Evolutionary conservation across 805 yeast species (phyloP).

Genomic region (Maudiozyma saulgeensis): DNA sequence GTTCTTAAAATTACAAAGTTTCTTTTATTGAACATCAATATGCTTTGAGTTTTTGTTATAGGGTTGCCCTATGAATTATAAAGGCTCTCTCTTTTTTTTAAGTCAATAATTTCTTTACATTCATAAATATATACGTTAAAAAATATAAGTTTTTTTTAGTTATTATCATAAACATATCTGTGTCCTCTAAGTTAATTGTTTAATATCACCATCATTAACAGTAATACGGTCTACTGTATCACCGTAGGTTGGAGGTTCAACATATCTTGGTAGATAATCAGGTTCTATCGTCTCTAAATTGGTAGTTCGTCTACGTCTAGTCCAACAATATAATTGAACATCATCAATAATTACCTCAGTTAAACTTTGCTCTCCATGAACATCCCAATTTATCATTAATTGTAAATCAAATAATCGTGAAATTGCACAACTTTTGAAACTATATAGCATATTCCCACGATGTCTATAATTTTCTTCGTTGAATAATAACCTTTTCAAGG

Average conservation of each 20-base stretch:
- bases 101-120: no score
- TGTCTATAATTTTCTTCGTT: constrained; percentile 27
- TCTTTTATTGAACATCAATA: no score
- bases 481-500: constrained; percentile 16
- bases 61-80: no score
- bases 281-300: background rate
- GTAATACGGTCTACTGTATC: constrained; percentile 6
- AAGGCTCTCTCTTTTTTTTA: no score
- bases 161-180: background rate
- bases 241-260: constrained; percentile 21
- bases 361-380: constrained; percentile 13
- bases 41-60: no score
- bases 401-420: constrained; percentile 22
- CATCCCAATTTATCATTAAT: constrained; percentile 21
- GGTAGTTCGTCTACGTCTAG: background rate
- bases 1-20: no score
- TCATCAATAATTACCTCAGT: constrained; percentile 19
- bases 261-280: constrained; percentile 20
- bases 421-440: constrained; percentile 25
- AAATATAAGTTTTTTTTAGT: background rate
- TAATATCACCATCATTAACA: constrained; percentile 1
- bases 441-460: constrained; percentile 26
- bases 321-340: constrained; percentile 18
- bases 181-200: background rate
- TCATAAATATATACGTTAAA: no score